These are phyloP conservation scores for Termitomyces sp. DNA, from an alignment of 768 basidiomycete species.

Conservation along the genomic window DNA sequence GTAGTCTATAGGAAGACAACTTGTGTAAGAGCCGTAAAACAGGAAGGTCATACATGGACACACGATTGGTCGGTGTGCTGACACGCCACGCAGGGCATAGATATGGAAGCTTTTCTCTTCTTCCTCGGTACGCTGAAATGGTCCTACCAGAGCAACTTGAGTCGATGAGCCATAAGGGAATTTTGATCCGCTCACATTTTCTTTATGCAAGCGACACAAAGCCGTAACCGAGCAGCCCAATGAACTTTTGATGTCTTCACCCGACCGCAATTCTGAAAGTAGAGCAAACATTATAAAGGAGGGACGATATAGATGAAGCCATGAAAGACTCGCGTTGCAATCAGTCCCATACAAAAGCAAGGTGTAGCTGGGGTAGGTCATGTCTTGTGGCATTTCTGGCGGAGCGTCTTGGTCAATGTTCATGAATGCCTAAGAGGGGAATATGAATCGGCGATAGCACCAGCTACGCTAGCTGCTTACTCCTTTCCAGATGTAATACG, in stretches of 20 bases:
- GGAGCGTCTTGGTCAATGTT: conserved; percentile 14
- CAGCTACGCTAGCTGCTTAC: conserved; percentile 7
- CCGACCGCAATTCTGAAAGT: conserved; percentile 12
- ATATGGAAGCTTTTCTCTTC: background rate
- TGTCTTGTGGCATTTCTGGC: conserved; percentile 20
- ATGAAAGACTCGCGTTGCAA: conserved; percentile 24
- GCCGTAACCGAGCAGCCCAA: conserved; percentile 14
- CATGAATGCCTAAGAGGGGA: conserved; percentile 15
- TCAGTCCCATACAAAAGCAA: conserved; percentile 26
- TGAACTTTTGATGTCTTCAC: conserved; percentile 6
- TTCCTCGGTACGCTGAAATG: background rate
- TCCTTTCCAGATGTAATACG: conserved; percentile 26
- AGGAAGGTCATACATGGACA: background rate
- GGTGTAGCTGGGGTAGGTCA: conserved; percentile 28
- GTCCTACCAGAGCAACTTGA: background rate
- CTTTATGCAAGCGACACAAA: conserved; percentile 9
- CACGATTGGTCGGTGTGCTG: background rate
- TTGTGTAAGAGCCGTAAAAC: background rate
- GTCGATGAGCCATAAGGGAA: background rate
- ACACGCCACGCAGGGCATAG: background rate
- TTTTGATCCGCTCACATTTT: background rate
- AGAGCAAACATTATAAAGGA: background rate
- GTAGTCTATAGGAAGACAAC: background rate
- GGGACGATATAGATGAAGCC: background rate
- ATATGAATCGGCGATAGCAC: background rate